Evolutionary conservation across 169 alveolate genomes (phyloP).

Genomic region (Eimeria acervulina): DNA sequence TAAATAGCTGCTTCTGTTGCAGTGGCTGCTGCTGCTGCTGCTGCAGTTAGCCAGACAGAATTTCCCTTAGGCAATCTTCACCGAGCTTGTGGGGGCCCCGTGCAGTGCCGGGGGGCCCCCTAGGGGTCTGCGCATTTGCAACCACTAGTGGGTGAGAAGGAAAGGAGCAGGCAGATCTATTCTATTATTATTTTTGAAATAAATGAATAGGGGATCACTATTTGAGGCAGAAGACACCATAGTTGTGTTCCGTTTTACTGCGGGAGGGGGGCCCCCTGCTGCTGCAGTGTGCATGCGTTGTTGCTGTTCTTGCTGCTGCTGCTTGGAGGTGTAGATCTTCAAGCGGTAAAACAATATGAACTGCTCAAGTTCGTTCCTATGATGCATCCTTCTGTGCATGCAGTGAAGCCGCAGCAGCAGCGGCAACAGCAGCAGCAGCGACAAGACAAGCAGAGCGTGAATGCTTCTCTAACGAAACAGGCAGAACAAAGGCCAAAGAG

Average conservation of each 20-base stretch:
- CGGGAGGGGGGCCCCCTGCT: background rate
- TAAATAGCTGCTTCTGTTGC: background rate
- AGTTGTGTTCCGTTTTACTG: background rate
- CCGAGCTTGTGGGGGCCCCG: background rate
- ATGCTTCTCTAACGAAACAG: background rate
- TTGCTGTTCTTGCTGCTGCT: background rate
- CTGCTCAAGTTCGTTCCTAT: background rate
- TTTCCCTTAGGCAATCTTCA: background rate
- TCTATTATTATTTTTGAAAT: background rate
- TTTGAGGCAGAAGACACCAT: background rate
- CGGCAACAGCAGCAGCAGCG: conserved; percentile 6
- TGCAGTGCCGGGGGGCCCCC: background rate
- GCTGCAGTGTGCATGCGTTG: conserved; percentile 19
- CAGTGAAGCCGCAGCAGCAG: conserved; percentile 41
- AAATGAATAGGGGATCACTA: background rate
- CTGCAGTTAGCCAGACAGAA: background rate
- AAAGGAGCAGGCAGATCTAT: background rate
- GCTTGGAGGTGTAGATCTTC: background rate
- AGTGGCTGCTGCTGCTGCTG: background rate
- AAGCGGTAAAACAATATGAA: background rate
- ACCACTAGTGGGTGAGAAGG: background rate
- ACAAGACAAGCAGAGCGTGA: background rate
- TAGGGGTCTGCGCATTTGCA: background rate
- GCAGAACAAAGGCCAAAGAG: background rate
- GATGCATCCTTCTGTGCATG: conserved; percentile 32